Evolutionary conservation across 2,329 filamentous ascomycete genomes (phyloP).

Genomic region (Colletotrichum sp.): DNA sequence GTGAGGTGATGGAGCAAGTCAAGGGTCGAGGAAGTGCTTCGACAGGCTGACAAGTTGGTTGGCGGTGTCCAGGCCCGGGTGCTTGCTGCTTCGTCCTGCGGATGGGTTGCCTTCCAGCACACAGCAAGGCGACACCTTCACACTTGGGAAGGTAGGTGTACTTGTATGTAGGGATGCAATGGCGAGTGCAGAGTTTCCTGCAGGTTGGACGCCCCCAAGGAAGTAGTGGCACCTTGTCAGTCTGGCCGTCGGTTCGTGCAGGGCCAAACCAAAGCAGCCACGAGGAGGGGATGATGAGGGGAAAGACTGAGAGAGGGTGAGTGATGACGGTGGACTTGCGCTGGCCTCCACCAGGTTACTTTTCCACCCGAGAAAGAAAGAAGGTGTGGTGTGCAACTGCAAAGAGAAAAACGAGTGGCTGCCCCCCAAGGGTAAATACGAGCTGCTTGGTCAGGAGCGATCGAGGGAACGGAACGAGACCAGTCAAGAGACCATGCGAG

Average conservation of each 20-base stretch:
- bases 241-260: neutral
- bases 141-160: neutral
- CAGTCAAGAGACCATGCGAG: neutral
- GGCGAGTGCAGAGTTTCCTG: neutral
- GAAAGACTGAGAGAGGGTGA: neutral
- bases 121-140: neutral
- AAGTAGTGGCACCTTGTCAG: constrained; percentile 10
- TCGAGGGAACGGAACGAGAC: neutral
- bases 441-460: neutral
- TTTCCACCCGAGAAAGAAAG: neutral
- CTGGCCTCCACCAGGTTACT: neutral
- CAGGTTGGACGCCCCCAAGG: neutral
- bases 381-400: neutral
- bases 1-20: neutral
- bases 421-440: constrained; percentile 10
- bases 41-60: neutral
- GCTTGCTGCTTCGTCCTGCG: neutral
- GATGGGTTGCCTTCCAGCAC: neutral
- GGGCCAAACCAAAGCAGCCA: neutral
- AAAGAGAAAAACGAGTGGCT: neutral
- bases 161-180: constrained; percentile 4
- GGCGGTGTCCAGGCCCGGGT: neutral
- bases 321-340: constrained; percentile 13
- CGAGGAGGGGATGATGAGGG: neutral
- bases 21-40: neutral